Conservation (phyloP, 1,284 basidiomycete genomes). For the Pisolithus thermaeus region DNA sequence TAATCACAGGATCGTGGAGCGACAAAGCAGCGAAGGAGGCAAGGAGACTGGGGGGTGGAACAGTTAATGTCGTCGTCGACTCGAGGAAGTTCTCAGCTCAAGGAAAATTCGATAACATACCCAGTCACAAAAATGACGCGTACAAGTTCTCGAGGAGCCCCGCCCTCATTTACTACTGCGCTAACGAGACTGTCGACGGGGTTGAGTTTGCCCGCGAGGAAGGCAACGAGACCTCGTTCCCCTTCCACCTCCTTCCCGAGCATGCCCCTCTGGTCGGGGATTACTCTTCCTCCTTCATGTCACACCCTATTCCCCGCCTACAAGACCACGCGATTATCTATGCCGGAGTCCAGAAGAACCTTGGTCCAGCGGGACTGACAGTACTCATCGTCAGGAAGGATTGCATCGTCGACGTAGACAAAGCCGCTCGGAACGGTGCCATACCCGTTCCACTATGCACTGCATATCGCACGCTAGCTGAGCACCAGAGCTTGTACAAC, state of each 20-base stretch:
- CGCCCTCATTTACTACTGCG: slow-evolving; percentile 96
- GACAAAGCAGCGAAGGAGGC: slow-evolving; percentile 84
- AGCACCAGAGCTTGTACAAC: slow-evolving; percentile 82
- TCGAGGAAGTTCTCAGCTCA: slow-evolving; percentile 55
- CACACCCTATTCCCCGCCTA: slow-evolving; percentile 85
- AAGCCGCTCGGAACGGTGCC: slow-evolving; percentile 70
- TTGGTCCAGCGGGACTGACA: slow-evolving; percentile 92
- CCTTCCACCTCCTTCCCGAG: slow-evolving; percentile 71
- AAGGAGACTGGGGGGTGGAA: slow-evolving; percentile 50
- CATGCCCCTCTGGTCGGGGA: slow-evolving; percentile 83
- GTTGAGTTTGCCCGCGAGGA: slow-evolving; percentile 76
- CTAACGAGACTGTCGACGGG: slow-evolving; percentile 98
- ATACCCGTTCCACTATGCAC: slow-evolving; percentile 75
- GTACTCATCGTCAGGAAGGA: slow-evolving; percentile 92
- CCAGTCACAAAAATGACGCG: slow-evolving; percentile 63
- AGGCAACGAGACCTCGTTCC: slow-evolving; percentile 65
- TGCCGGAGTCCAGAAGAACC: slow-evolving; percentile 99
- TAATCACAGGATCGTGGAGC: slow-evolving; percentile 90
- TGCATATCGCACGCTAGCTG: slow-evolving; percentile 82
- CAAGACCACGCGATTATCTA: slow-evolving; percentile 91
- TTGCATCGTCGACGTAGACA: slow-evolving; percentile 83
- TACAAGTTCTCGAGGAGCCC: slow-evolving; percentile 79
- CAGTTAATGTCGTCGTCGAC: slow-evolving; percentile 69
- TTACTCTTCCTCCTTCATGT: slow-evolving; percentile 97
- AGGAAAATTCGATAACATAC: slow-evolving; percentile 74